Evolutionary conservation across 208 protist species (phyloP), one percentile per base, ranked within the genome.

Genomic region (Crithidia fasciculata): DNA sequence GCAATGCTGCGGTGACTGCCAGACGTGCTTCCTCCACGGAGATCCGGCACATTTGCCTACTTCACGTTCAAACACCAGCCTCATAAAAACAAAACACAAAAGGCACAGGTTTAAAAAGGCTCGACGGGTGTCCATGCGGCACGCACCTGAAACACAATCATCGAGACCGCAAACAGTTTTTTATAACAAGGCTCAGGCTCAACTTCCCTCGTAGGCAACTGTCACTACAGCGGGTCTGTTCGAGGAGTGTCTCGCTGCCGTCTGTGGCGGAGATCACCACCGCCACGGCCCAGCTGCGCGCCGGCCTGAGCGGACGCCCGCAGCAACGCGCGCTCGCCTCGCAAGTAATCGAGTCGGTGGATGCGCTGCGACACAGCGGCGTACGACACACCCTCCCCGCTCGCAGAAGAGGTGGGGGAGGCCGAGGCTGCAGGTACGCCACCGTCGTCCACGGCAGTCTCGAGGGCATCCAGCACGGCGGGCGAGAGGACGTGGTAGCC

Each of bases 281-380:
- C 16, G 19, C 8, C 61, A 6, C 43, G 28, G 43, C 13, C 2
- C 49, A 10, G n/a, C 4, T 36, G 36, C 10, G 19, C 5, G 10
- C 56, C 8, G 62, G 4, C 40, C 43, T 13, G 44, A 4, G 43
- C 47, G 4, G 57, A 19, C 18, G 70, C 45, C 40, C 41, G 47
- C 36, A 75, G 49, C 69, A 72, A 49, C 36, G 67, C 69, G 7
- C 66, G 57, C 70, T 90, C 85, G 0, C 56, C 43, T 15, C 64
- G 72, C 8, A 90, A 16, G 64, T 87, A 90, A 15, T 84, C 81
- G 8, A 87, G 43, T 19, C 85, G 85, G 44, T 90, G 86, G 13
- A 71, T 49, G 15, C 76, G 68, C 44, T 62, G 69, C 2, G 73
- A 75, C 65, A 81, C 52, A 4, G 36, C 4, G 2, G 74, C 79